Base-by-base conservation (phyloP, 2,329 filamentous ascomycete genomes). In the Alternaria brassicae region DNA sequence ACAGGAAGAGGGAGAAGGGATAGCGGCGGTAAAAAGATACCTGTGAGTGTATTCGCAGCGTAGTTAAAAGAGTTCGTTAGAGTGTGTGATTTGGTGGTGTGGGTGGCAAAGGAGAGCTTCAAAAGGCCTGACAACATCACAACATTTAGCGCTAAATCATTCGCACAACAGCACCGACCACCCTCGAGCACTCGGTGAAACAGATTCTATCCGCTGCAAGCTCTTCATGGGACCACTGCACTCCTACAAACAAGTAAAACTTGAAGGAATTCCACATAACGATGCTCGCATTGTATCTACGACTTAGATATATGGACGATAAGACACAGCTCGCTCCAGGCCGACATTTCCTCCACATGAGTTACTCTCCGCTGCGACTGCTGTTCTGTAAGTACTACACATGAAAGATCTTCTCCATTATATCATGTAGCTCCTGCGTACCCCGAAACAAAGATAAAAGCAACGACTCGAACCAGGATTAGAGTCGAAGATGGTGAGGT, bases 31-130 rank as follows among this genome's bases (percentile, higher is more conserved):
- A 17, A 3, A 13, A 17, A 23, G 15, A 34, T 10, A 6, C 3
- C 13, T 27, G 28, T 19, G 15, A 41, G 19, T 34, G 13, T 7
- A 17, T 19, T 10, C 7, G 15, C 17, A 25, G 25, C 17, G 6
- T 19, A 10, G 9, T 8, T 7, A 6, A n/a, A 17, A 28, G 10
- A 23, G 34, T 6, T 56, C 36, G 47, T 37, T 52, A 23, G n/a
- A 41, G 36, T 34, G 42, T 39, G 44, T 52, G 53, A 25, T 41
- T 28, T 42, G 40, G 12, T 60, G 45, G 39, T 60, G 47, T 28
- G 30, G 39, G 50, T 39, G 32, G 45, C 36, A 19, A 40, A 41
- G 34, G 57, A 39, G 34, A 28, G 23, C 34, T 36, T 45, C 9
- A 21, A 49, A 44, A 53, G 30, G 25, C 19, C 40, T 55, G 12